Evolutionary conservation across 202 grass and related monocot species (phyloP), one percentile per base, ranked within the genome.

Genomic region (Elaeis oleifera): DNA sequence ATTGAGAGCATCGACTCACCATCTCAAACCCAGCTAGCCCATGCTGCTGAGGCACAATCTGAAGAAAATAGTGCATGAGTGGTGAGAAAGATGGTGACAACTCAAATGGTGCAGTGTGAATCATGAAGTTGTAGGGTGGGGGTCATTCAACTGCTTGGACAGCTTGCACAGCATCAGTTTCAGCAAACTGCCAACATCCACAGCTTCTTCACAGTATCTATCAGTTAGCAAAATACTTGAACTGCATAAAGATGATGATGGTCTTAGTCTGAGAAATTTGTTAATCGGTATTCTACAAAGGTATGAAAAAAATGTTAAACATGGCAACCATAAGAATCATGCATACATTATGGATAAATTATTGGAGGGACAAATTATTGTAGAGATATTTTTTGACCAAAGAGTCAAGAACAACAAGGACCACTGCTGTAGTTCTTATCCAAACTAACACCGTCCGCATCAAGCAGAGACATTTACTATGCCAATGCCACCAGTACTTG

Each of bases 61-160:
- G 94, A 50, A 92, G 77, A 73, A 97, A 97, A 88, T 88, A 97
- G 16, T 97, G 92, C 54, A 74, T 59, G 39, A 86, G 89, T 28
- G 79, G 76, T 15, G 79, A 26, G 15, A 61, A 76, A 28, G 81
- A 79, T 16, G 77, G 28, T 24, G 82, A 59, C 1, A 76, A 67
- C 6, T 74, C 65, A 69, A 86, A 79, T 4, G 84, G 88, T 27
- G 88, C 59, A 4, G 81, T 75, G 28, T 97, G 84, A 60, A 97
- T 82, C 68, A 97, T 85, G 58, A 92, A 92, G 72, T 92, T 97
- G 22, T 86, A 89, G 17, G 92, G 92, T 0, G 88, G 88, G 5
- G 20, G 20, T 86, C 68, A n/a, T 89, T 92, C 39, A 97, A 71
- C 69, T 97, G 92, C 74, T 92, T 97, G 60, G 72, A 82, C 51